These are phyloP conservation scores for Tricholoma sp. DNA, from an alignment of 768 basidiomycete genomes.

Conservation along the genomic window DNA sequence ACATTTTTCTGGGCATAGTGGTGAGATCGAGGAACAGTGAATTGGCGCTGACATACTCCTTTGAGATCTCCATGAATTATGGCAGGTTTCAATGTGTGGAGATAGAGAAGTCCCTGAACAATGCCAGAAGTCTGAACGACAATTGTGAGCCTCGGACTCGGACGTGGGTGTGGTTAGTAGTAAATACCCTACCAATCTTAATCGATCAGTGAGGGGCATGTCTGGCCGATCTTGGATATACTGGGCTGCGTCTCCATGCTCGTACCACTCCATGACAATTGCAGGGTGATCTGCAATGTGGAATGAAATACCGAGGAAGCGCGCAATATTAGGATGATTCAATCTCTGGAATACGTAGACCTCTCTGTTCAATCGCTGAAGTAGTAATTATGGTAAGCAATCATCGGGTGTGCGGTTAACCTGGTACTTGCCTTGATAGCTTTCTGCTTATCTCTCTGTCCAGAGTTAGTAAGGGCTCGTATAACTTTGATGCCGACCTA, in stretches of 20 bases:
- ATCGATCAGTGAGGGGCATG: slow-evolving; percentile 18
- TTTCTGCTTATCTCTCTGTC: slow-evolving; percentile 23
- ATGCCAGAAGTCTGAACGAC: slow-evolving; percentile 36
- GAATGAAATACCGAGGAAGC: slow-evolving; percentile 38
- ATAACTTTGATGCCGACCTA: neutral
- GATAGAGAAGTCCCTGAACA: slow-evolving; percentile 34
- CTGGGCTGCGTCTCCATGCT: slow-evolving; percentile 39
- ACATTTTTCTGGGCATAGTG: slow-evolving; percentile 33
- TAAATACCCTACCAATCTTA: slow-evolving; percentile 31
- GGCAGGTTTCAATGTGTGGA: slow-evolving; percentile 35
- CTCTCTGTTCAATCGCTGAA: slow-evolving; percentile 40
- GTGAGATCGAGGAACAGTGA: neutral
- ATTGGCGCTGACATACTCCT: slow-evolving; percentile 23
- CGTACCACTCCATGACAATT: slow-evolving; percentile 44
- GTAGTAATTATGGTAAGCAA: too few relatives aligned
- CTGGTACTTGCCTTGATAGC: slow-evolving; percentile 31
- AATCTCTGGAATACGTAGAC: slow-evolving; percentile 43
- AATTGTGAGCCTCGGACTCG: neutral
- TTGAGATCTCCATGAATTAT: slow-evolving; percentile 29
- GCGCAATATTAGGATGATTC: slow-evolving; percentile 41
- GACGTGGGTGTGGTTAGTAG: too few relatives aligned
- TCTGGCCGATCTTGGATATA: slow-evolving; percentile 28
- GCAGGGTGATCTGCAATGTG: slow-evolving; percentile 30
- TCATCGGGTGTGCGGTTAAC: too few relatives aligned
- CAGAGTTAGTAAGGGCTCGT: neutral